Evolutionary conservation across 179 eudicot genomes (phyloP).

Genomic region (Spinacia oleracea): DNA sequence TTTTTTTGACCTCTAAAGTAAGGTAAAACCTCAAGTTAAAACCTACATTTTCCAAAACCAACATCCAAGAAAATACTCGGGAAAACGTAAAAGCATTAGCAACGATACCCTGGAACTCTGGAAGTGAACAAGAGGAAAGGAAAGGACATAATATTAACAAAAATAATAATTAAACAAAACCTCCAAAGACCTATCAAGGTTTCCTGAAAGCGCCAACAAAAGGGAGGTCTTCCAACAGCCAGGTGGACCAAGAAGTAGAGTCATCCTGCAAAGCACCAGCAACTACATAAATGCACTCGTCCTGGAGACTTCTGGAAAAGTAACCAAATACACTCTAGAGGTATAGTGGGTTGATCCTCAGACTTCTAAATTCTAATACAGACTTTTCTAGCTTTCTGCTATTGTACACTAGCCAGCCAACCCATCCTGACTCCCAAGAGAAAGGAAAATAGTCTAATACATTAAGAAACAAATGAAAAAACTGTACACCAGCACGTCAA

Average conservation of each 20-base stretch:
- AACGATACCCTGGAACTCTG: background rate
- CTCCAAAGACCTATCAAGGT: constrained; percentile 65
- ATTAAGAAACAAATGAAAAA: background rate
- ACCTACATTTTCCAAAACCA: constrained; percentile 6
- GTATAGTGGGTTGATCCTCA: no score
- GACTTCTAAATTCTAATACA: no score
- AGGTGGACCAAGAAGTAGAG: constrained; percentile 89
- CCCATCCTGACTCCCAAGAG: no score
- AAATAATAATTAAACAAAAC: no score
- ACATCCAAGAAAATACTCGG: background rate
- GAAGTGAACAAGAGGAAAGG: constrained; percentile 1
- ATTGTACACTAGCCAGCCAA: background rate
- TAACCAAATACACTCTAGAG: no score
- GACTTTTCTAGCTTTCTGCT: background rate
- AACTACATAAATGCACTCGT: constrained; percentile 5
- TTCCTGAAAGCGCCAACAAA: constrained; percentile 81
- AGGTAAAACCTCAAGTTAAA: background rate
- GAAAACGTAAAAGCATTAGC: background rate
- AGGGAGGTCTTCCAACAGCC: constrained; percentile 89
- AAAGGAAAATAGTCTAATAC: background rate
- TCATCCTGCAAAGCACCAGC: constrained; percentile 58
- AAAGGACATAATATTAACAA: constrained; percentile 3
- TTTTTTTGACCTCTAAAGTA: no score
- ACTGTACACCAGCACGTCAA: no score
- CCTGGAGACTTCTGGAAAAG: background rate